Evolutionary conservation across 2,329 filamentous ascomycete species (phyloP).

Genomic region (Apiospora phragmitis): DNA sequence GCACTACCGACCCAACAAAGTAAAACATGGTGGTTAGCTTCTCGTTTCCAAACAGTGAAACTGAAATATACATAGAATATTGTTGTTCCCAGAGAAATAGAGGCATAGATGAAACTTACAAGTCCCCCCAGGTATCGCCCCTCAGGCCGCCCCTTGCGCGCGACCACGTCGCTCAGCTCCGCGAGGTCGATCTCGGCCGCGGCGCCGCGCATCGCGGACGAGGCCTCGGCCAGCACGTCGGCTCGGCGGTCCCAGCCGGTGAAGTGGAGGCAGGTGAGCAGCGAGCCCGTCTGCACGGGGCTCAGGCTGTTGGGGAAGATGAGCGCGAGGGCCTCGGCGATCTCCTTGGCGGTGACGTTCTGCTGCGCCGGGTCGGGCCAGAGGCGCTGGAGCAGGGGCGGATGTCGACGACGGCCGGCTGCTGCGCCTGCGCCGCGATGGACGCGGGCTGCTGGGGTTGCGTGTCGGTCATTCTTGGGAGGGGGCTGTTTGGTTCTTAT

Average conservation of each 20-base stretch:
- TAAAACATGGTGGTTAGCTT: constrained; percentile 19
- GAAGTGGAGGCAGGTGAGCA: constrained; percentile 90
- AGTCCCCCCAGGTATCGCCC: constrained; percentile 81
- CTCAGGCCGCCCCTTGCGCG: constrained; percentile 60
- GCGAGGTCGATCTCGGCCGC: constrained; percentile 70
- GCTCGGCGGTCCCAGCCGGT: constrained; percentile 81
- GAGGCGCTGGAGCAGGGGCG: constrained; percentile 73
- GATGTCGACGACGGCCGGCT: constrained; percentile 51
- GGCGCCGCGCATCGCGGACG: constrained; percentile 78
- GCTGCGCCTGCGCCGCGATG: constrained; percentile 19
- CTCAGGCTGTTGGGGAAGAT: constrained; percentile 91
- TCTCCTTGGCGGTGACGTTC: constrained; percentile 71
- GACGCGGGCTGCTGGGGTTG: constrained; percentile 18
- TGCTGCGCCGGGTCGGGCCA: constrained; percentile 57
- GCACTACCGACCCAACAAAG: constrained; percentile 52
- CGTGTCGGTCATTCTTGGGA: background rate
- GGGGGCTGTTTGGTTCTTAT: background rate
- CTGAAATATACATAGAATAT: background rate
- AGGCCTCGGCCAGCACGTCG: constrained; percentile 84
- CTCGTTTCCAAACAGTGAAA: background rate
- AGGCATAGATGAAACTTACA: constrained; percentile 63
- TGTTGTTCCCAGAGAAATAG: background rate
- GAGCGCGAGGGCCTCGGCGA: constrained; percentile 84
- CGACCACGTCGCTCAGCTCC: constrained; percentile 61
- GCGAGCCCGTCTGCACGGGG: constrained; percentile 82